Evolutionary conservation across 306 rosid species (phyloP).

Genomic region (Prosopis cineraria): DNA sequence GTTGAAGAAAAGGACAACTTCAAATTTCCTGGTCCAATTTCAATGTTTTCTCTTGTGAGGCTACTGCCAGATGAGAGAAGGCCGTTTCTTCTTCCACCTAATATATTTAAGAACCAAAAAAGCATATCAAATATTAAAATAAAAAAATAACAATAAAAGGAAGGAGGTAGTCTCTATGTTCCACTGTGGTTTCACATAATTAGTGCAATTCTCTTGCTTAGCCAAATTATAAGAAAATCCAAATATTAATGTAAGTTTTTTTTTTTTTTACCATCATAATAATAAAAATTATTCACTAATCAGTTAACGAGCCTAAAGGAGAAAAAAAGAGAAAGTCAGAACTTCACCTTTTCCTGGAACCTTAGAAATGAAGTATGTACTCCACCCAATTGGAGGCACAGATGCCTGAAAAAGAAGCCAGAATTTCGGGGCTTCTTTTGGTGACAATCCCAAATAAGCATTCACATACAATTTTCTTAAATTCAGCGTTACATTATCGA

Average conservation of each 20-base stretch:
- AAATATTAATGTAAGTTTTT: background rate
- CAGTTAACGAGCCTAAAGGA: background rate
- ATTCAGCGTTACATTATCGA: constrained; percentile 61
- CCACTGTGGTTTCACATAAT: background rate
- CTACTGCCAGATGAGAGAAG: constrained; percentile 23
- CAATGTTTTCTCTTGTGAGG: constrained; percentile 46
- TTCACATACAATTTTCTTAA: constrained; percentile 66
- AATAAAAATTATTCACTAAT: background rate
- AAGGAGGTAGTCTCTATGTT: background rate
- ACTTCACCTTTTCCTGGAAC: constrained; percentile 48
- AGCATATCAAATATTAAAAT: constrained; percentile 5
- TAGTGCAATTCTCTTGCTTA: background rate
- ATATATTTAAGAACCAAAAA: constrained; percentile 34
- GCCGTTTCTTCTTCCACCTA: constrained; percentile 46
- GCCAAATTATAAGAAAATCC: background rate
- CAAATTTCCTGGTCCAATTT: constrained; percentile 76
- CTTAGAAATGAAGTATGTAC: constrained; percentile 74
- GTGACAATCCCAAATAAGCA: constrained; percentile 68
- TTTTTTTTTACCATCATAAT: background rate
- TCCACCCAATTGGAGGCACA: constrained; percentile 90
- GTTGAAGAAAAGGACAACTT: constrained; percentile 76
- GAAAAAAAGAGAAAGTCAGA: background rate
- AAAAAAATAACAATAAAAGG: background rate
- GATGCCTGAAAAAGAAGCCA: constrained; percentile 87
- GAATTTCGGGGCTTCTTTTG: constrained; percentile 62